Conservation (phyloP, 768 basidiomycete genomes). For the Coprinopsis cinerea region DNA sequence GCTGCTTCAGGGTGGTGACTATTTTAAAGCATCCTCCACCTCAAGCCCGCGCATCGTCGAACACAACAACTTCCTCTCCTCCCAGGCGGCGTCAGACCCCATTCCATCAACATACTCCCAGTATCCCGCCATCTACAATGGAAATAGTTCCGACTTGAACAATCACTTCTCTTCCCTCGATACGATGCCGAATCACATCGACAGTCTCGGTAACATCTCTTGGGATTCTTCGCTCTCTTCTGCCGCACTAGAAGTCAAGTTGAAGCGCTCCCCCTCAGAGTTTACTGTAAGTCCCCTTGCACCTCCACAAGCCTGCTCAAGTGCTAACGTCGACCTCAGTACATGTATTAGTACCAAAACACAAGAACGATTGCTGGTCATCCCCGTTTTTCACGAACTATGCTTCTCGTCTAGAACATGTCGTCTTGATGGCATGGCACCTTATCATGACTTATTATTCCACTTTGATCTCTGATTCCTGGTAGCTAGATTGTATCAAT, state of each 20-base stretch:
- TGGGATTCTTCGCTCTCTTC: conserved; percentile 22
- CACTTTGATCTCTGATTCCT: background rate
- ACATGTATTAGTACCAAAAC: no score
- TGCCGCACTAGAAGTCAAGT: conserved; percentile 20
- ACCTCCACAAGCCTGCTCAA: no score
- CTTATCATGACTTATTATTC: no score
- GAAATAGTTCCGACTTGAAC: conserved; percentile 19
- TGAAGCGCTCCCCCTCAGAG: conserved; percentile 26
- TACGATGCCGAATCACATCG: conserved; percentile 20
- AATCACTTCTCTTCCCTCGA: conserved; percentile 31
- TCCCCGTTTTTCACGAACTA: no score
- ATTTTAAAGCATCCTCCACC: conserved; percentile 1
- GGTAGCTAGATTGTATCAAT: background rate
- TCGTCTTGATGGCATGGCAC: background rate
- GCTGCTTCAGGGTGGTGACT: conserved; percentile 9
- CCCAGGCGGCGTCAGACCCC: conserved; percentile 15
- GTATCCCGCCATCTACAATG: conserved; percentile 21
- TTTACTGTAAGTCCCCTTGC: conserved; percentile 21
- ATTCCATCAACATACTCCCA: conserved; percentile 25
- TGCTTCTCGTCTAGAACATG: background rate
- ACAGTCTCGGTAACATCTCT: conserved; percentile 22
- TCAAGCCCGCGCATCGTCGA: conserved; percentile 9
- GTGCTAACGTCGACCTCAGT: no score
- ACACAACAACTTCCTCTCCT: conserved; percentile 12
- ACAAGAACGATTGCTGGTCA: no score